Evolutionary conservation across 306 rosid genomes (phyloP).

Genomic region (Acacia crassicarpa): DNA sequence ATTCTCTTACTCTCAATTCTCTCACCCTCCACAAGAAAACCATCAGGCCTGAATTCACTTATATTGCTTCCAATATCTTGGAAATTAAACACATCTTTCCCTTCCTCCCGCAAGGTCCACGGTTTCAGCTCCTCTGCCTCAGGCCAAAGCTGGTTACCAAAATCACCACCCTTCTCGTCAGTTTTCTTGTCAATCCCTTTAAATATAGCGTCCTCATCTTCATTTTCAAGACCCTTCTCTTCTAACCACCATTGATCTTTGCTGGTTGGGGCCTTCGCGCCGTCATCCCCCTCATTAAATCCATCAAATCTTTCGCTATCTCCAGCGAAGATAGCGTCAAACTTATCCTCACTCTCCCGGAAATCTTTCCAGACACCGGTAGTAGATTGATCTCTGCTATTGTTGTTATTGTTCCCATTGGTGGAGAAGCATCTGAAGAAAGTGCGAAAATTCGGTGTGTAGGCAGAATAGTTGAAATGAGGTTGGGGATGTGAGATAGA

Average conservation of each 20-base stretch:
- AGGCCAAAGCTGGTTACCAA: slow-evolving; percentile 35
- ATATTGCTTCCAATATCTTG: slow-evolving; percentile 29
- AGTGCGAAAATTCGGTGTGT: slow-evolving; percentile 24
- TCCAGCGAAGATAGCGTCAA: slow-evolving; percentile 47
- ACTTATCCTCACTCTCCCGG: slow-evolving; percentile 43
- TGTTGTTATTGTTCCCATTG: slow-evolving; percentile 29
- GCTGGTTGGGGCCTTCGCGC: neutral
- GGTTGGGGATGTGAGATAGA: slow-evolving; percentile 21
- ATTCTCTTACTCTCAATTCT: slow-evolving; percentile 15
- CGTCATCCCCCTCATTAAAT: slow-evolving; percentile 5
- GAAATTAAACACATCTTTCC: slow-evolving; percentile 46
- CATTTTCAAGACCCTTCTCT: slow-evolving; percentile 39
- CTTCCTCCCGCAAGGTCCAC: slow-evolving; percentile 69
- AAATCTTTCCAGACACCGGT: slow-evolving; percentile 48
- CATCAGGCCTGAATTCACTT: slow-evolving; percentile 21
- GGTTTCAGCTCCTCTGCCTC: slow-evolving; percentile 36
- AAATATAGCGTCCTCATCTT: slow-evolving; percentile 47
- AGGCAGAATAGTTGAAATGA: neutral
- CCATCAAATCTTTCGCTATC: slow-evolving; percentile 35
- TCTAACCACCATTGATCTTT: slow-evolving; percentile 47
- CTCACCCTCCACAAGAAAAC: slow-evolving; percentile 9
- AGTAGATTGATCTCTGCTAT: slow-evolving; percentile 37
- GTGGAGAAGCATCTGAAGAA: slow-evolving; percentile 55
- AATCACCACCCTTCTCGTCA: slow-evolving; percentile 26
- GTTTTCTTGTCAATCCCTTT: slow-evolving; percentile 33